These are phyloP conservation scores for Hysterium pulicare DNA, from an alignment of 2,329 filamentous ascomycete species.

Conservation along the genomic window DNA sequence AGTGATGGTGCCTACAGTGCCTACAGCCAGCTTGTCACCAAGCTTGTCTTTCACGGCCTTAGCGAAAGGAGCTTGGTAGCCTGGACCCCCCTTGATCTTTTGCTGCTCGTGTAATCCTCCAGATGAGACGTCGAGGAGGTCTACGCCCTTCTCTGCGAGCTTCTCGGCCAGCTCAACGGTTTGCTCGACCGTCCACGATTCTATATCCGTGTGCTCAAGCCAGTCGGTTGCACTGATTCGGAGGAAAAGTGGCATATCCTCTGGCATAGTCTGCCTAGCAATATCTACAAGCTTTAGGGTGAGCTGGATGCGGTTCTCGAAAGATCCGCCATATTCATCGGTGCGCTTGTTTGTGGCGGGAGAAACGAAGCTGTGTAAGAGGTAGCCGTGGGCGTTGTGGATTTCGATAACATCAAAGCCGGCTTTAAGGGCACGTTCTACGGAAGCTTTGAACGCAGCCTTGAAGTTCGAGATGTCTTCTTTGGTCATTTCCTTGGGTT, in stretches of 20 bases:
- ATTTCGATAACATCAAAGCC: conserved; percentile 79
- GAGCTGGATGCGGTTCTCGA: conserved; percentile 69
- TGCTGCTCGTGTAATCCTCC: conserved; percentile 66
- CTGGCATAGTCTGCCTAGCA: conserved; percentile 60
- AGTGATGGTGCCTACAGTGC: conserved; percentile 71
- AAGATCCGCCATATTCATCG: conserved; percentile 65
- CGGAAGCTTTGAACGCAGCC: conserved; percentile 58
- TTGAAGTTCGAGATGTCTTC: conserved; percentile 67
- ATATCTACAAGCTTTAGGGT: conserved; percentile 64
- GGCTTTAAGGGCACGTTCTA: conserved; percentile 53
- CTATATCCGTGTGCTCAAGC: conserved; percentile 59
- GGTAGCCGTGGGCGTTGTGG: conserved; percentile 76
- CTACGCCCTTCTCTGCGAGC: conserved; percentile 70
- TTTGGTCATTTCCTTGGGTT: conserved; percentile 65
- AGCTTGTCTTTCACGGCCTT: conserved; percentile 68
- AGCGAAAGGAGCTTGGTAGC: conserved; percentile 73
- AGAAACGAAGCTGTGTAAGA: conserved; percentile 67
- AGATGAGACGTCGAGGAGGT: conserved; percentile 78
- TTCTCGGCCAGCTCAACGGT: conserved; percentile 61
- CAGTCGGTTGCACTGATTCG: conserved; percentile 74
- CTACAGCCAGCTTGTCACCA: conserved; percentile 68
- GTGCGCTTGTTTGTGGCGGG: conserved; percentile 67
- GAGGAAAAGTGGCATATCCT: conserved; percentile 67
- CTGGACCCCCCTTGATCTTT: conserved; percentile 59
- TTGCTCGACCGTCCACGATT: conserved; percentile 66